Percentiles rank a stretch among this genome's conserved stretches.
Conservation (phyloP, 2,329 filamentous ascomycete genomes). For the Sporothrix humicola region DNA sequence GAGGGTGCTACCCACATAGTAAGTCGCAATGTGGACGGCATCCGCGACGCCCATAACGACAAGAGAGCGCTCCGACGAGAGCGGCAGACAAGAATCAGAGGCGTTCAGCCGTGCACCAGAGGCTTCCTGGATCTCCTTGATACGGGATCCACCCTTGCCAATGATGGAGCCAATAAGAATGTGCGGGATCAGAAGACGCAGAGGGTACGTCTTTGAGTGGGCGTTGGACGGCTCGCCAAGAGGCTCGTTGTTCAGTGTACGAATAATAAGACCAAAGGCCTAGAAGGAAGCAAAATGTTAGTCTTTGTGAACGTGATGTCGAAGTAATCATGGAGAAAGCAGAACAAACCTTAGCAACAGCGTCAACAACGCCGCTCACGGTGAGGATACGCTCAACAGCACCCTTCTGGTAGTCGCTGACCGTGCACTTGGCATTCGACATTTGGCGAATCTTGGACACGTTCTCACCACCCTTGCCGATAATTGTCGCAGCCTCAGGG, state of each 20-base stretch:
- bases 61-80: constrained; percentile 96
- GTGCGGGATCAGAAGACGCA: constrained; percentile 92
- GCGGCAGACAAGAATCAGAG: constrained; percentile 89
- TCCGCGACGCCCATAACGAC: constrained; percentile 98
- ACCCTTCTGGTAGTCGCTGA: constrained; percentile 96
- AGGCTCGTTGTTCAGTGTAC: constrained; percentile 96
- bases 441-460: constrained; percentile 94
- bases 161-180: constrained; percentile 99
- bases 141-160: constrained; percentile 92
- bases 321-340: background rate
- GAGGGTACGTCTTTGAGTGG: constrained; percentile 95
- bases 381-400: constrained; percentile 97
- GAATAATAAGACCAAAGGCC: constrained; percentile 96
- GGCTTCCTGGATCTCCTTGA: constrained; percentile 97
- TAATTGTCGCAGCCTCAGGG: constrained; percentile 94
- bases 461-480: constrained; percentile 98
- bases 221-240: constrained; percentile 85
- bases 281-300: background rate
- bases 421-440: constrained; percentile 97
- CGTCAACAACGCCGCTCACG: constrained; percentile 94
- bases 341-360: constrained; percentile 82
- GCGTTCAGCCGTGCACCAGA: constrained; percentile 96
- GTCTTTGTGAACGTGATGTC: background rate
- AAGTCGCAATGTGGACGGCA: constrained; percentile 97
- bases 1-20: constrained; percentile 97